These are phyloP conservation scores for Salpingoeca rosetta DNA, from an alignment of 78 protist genomes.

Conservation along the genomic window DNA sequence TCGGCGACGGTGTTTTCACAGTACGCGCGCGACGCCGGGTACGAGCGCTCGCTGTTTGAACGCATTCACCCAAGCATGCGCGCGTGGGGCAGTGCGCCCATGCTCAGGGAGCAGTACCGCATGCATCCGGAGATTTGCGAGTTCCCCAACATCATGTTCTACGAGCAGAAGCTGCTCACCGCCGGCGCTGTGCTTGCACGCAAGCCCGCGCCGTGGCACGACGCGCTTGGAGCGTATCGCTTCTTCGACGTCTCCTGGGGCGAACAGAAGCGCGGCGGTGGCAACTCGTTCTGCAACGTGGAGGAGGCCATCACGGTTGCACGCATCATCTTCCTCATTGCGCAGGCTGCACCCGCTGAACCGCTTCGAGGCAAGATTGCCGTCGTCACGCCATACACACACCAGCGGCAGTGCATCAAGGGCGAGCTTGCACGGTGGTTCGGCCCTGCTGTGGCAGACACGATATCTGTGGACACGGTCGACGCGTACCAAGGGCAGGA, in stretches of 20 bases:
- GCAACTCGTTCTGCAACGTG: neutral
- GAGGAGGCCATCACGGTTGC: neutral
- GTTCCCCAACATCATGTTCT: constrained; percentile 61
- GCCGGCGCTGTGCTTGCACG: constrained; percentile 5
- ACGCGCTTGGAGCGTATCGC: neutral
- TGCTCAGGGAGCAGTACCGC: constrained; percentile 64
- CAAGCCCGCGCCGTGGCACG: neutral
- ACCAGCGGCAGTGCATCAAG: neutral
- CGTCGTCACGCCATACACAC: neutral
- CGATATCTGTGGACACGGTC: constrained; percentile 47
- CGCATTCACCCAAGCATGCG: neutral
- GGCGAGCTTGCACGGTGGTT: neutral
- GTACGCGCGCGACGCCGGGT: neutral
- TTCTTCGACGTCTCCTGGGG: neutral
- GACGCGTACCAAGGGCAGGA: constrained; percentile 67
- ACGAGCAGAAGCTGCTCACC: constrained; percentile 37
- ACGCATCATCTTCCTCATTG: neutral
- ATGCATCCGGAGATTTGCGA: constrained; percentile 66
- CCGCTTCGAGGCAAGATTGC: neutral
- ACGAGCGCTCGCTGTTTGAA: neutral
- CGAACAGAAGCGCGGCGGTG: neutral
- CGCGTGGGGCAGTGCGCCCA: neutral
- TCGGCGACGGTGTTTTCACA: constrained; percentile 60
- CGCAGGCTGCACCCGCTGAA: neutral
- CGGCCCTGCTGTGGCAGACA: too few relatives aligned